A percentile compares a stretch with the other conserved stretches of the same genome.
phyloP scores from a whole-genome alignment of 768 basidiomycete genomes.

The Kwoniella mangroviensis region DNA sequence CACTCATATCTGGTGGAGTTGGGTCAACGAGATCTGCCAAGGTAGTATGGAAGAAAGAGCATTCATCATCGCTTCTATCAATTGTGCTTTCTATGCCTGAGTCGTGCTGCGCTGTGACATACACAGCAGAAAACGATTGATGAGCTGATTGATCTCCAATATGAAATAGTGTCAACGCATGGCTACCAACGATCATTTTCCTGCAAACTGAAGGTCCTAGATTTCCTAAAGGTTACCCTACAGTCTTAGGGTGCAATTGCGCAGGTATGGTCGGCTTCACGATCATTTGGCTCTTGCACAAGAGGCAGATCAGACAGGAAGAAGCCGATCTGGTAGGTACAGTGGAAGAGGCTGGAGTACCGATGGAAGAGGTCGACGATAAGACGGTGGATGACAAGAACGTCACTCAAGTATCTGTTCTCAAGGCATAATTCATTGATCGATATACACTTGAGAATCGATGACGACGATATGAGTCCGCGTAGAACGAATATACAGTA shows the following conservation, averaged over 20 bases:
- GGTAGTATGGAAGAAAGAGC: constrained; percentile 27
- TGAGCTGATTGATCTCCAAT: too few species aligned
- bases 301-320: not conserved
- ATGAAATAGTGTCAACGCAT: constrained; percentile 12
- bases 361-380: constrained; percentile 11
- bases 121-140: too few species aligned
- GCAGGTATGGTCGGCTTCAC: constrained; percentile 10
- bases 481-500: too few species aligned
- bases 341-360: not conserved
- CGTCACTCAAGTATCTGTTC: not conserved
- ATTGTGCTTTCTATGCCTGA: constrained; percentile 12
- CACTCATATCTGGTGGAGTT: constrained; percentile 8
- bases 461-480: too few species aligned
- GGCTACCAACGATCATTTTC: constrained; percentile 32
- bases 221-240: constrained; percentile 33
- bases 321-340: constrained; percentile 13
- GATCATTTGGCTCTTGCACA: not conserved
- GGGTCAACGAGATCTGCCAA: constrained; percentile 22
- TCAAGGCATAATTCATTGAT: not conserved
- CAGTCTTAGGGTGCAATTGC: constrained; percentile 20
- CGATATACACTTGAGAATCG: too few species aligned
- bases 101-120: not conserved
- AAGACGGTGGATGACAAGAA: not conserved
- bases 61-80: constrained; percentile 23
- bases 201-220: constrained; percentile 28